Percentiles rank a stretch among this genome's conserved stretches.
These are phyloP conservation scores for Apiospora saccharicola DNA, from an alignment of 2,329 filamentous ascomycete species.

Conservation along the genomic window DNA sequence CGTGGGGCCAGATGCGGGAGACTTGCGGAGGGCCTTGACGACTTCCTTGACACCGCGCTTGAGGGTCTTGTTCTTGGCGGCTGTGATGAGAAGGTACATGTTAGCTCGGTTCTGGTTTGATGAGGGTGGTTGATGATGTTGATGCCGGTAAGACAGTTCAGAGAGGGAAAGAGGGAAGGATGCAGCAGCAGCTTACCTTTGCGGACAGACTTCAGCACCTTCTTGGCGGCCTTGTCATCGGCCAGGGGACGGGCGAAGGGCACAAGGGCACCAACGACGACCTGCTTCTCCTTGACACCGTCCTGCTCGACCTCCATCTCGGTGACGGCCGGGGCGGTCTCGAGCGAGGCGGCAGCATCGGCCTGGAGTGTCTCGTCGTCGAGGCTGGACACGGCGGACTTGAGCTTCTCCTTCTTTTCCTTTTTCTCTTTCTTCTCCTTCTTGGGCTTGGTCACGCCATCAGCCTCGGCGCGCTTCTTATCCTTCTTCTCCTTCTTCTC, in stretches of 20 bases:
- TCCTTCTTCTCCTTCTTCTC: slow-evolving; percentile 67
- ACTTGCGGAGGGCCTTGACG: slow-evolving; percentile 97
- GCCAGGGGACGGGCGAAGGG: slow-evolving; percentile 85
- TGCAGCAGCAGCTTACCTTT: slow-evolving; percentile 56
- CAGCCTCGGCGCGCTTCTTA: slow-evolving; percentile 61
- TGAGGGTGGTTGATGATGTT: slow-evolving; percentile 24
- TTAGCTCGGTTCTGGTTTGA: slow-evolving; percentile 34
- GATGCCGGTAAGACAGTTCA: background rate
- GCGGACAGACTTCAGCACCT: slow-evolving; percentile 63
- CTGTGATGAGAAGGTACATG: slow-evolving; percentile 55
- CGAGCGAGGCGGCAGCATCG: slow-evolving; percentile 55
- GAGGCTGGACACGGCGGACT: slow-evolving; percentile 62
- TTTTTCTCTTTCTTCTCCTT: slow-evolving; percentile 70
- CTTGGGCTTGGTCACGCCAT: slow-evolving; percentile 62
- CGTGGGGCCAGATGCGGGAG: slow-evolving; percentile 71
- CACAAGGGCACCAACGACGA: slow-evolving; percentile 69
- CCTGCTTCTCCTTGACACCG: slow-evolving; percentile 53
- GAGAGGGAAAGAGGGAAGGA: slow-evolving; percentile 24
- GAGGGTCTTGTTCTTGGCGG: slow-evolving; percentile 92
- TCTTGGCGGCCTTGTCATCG: slow-evolving; percentile 77
- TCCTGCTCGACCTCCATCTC: slow-evolving; percentile 56
- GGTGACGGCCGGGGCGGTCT: slow-evolving; percentile 47
- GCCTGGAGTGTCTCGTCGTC: slow-evolving; percentile 72
- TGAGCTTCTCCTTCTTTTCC: slow-evolving; percentile 77
- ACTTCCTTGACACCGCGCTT: slow-evolving; percentile 99